Evolutionary conservation across 306 rosid genomes (phyloP), one percentile per base, ranked within the genome.

Genomic region (Begonia loranthoides): DNA sequence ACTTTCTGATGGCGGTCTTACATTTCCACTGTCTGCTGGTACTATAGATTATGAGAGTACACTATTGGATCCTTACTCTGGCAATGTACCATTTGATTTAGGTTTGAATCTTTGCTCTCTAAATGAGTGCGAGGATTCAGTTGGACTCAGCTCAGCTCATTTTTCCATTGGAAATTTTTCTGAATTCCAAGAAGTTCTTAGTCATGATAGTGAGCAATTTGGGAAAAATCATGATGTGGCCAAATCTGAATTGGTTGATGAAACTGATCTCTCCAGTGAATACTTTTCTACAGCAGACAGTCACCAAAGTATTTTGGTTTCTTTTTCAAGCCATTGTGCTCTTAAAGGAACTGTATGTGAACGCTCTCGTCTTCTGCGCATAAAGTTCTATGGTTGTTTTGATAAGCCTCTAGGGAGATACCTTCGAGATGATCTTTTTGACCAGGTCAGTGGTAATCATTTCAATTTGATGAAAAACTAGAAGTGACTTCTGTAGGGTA

Each of bases 391-490:
- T 62, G 87, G 96, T 51, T 78, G 84, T 51, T 78, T 78, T 56
- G 99, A 92, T 73, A 92, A 92, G 78, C 99, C 99, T 58, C 82
- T 92, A 13, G 99, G 99, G 50, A 80, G 93, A 75, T 92, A 83
- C 71, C 93, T 92, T 17, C 84, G 70, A 17, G 89, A 92, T 60
- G 93, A 87, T 63, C 73, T 92, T 16, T 92, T 92, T 75, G 87
- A 71, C 51, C 78, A 65, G 94, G 99, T 87, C 50, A 45, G 7
- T 28, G 4, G 36, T 45, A 9, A 7, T 61, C 49, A 59, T 66
- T 55, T 13, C 38, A 12, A 33, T 49, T 50, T 41, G 28, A 22
- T 50, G 13, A 22, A 44, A 21, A 40, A 53, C 46, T 61, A 44
- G 12, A 33, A 19, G 17, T 22, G 3, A 43, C 22, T 51, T 15